Evolutionary conservation across 345 rosid genomes (phyloP).

Genomic region (Psidium friedrichsthalianum): DNA sequence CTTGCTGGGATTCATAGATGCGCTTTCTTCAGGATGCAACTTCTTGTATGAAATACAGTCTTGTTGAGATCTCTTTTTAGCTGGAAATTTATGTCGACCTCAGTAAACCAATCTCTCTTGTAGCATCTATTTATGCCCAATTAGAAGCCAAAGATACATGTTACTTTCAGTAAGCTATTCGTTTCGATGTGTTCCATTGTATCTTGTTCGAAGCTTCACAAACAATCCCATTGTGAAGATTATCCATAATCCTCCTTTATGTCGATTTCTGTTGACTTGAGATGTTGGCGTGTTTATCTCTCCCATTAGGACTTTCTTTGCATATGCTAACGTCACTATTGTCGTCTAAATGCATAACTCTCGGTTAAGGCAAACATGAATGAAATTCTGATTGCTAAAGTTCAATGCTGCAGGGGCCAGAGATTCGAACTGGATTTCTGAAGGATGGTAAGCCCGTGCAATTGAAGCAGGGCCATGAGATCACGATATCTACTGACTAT

Average conservation of each 20-base stretch:
- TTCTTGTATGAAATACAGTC: neutral
- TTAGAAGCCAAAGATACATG: neutral
- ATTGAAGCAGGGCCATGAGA: constrained; percentile 65
- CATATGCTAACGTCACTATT: neutral
- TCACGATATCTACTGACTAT: constrained; percentile 78
- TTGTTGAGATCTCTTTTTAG: neutral
- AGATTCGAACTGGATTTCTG: constrained; percentile 68
- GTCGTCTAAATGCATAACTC: neutral
- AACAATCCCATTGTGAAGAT: neutral
- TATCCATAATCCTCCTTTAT: neutral
- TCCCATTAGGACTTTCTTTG: neutral
- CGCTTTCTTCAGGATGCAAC: neutral
- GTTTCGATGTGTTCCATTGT: neutral
- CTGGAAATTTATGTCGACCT: neutral
- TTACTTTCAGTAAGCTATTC: neutral
- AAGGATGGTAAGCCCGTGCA: constrained; percentile 59
- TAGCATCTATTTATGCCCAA: neutral
- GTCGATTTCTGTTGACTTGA: neutral
- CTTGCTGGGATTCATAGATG: neutral
- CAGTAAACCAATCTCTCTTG: neutral
- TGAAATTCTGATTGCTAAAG: neutral
- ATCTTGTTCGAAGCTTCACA: neutral
- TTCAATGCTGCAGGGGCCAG: constrained; percentile 49
- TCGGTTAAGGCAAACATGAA: neutral
- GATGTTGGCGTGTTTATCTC: neutral